Conservation (phyloP, 257 asterid species). For the Solanum pennellii region DNA sequence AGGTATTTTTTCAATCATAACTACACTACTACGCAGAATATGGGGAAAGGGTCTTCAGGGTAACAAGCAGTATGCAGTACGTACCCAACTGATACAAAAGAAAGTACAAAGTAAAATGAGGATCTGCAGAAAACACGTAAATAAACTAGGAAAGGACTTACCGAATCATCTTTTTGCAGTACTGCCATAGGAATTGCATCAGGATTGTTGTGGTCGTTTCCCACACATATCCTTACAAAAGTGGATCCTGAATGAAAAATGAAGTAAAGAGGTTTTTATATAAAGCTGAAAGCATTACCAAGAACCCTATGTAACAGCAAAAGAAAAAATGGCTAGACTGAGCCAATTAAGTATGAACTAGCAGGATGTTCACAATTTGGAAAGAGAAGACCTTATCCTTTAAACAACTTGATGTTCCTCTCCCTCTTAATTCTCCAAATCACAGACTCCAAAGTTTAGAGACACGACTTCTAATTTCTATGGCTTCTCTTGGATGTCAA, state of each 20-base stretch:
- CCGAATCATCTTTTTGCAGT: slow-evolving; percentile 50
- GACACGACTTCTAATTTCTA: neutral
- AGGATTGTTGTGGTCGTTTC: slow-evolving; percentile 31
- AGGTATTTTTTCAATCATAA: neutral
- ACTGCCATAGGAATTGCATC: slow-evolving; percentile 59
- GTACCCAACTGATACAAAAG: neutral
- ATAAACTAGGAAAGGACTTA: slow-evolving; percentile 16
- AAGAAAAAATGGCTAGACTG: neutral
- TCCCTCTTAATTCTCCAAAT: neutral
- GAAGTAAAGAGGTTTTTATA: neutral
- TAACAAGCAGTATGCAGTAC: neutral
- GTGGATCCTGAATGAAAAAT: slow-evolving; percentile 45
- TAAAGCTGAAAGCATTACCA: neutral
- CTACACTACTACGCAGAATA: neutral
- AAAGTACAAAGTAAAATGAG: neutral
- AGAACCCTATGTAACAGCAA: neutral
- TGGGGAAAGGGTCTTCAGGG: neutral
- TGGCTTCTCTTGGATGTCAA: neutral
- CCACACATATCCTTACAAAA: slow-evolving; percentile 64
- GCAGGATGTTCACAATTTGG: neutral
- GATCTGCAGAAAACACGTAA: neutral
- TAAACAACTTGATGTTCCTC: neutral
- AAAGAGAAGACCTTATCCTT: neutral
- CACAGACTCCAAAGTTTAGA: neutral
- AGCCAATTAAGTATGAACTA: neutral